A percentile compares a stretch with the other conserved stretches of the same genome.
These are phyloP conservation scores for Eutypella sp. DNA, from an alignment of 2,329 filamentous ascomycete species.

Conservation along the genomic window DNA sequence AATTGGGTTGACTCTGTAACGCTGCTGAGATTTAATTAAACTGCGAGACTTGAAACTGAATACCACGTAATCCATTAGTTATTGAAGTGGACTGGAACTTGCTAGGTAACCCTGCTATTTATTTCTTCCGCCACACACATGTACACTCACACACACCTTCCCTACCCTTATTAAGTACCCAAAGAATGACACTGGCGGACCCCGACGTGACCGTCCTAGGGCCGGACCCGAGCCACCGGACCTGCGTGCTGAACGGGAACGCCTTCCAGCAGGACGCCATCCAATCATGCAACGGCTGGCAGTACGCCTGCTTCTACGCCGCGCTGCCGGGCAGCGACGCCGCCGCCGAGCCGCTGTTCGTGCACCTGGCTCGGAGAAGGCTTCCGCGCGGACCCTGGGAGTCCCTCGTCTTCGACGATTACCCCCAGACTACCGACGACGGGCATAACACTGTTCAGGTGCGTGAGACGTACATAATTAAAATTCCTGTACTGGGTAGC, in stretches of 20 bases:
- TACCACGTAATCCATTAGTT: too few relatives aligned
- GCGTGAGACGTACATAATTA: conserved; percentile 1
- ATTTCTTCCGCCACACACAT: neutral
- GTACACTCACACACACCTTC: neutral
- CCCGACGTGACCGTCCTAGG: conserved; percentile 30
- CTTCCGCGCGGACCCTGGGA: conserved; percentile 39
- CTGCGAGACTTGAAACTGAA: too few relatives aligned
- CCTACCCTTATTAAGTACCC: neutral
- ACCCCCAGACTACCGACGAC: conserved; percentile 44
- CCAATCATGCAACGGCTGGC: conserved; percentile 41
- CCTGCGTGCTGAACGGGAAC: conserved; percentile 38
- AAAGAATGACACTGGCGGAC: conserved; percentile 20
- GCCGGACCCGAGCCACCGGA: conserved; percentile 30
- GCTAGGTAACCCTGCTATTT: too few relatives aligned
- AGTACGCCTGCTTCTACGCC: conserved; percentile 44
- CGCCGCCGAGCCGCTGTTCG: conserved; percentile 30
- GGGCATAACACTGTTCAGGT: conserved; percentile 49
- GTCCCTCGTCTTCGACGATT: conserved; percentile 42
- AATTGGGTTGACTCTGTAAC: too few relatives aligned
- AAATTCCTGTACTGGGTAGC: neutral
- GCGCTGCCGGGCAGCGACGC: conserved; percentile 9
- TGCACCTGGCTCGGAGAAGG: conserved; percentile 41
- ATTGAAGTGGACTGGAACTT: too few relatives aligned
- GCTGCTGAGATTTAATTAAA: too few relatives aligned
- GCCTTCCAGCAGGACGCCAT: conserved; percentile 46